Evolutionary conservation across 2,329 filamentous ascomycete genomes (phyloP).

Genomic region (Aspergillus neotritici): DNA sequence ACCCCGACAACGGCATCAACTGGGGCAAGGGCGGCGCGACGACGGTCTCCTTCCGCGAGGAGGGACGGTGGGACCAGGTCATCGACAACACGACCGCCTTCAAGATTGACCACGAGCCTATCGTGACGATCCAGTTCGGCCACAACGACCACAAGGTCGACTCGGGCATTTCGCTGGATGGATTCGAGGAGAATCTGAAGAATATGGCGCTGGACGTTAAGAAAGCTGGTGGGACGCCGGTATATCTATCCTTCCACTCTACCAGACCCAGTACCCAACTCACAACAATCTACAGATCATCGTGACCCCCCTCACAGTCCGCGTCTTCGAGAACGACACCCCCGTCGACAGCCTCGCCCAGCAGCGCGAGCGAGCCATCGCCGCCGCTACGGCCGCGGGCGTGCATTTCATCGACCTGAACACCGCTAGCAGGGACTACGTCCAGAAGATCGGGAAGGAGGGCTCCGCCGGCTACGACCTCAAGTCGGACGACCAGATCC

Average conservation of each 20-base stretch:
- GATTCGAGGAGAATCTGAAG: constrained; percentile 6
- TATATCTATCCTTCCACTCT: neutral
- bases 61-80: constrained; percentile 9
- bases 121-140: constrained; percentile 12
- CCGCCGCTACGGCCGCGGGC: constrained; percentile 6
- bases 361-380: constrained; percentile 3
- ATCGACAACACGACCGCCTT: neutral
- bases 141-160: constrained; percentile 12
- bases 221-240: constrained; percentile 7
- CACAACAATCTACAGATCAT: constrained; percentile 2
- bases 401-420: constrained; percentile 9
- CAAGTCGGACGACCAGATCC: constrained; percentile 4
- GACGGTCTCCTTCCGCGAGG: constrained; percentile 5
- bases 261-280: neutral
- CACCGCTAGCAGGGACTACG: constrained; percentile 6
- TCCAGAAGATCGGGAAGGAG: constrained; percentile 9
- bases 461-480: constrained; percentile 8
- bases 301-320: constrained; percentile 7
- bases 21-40: constrained; percentile 8
- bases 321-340: neutral
- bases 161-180: neutral
- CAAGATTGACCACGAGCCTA: constrained; percentile 3
- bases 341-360: constrained; percentile 6
- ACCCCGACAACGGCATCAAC: constrained; percentile 7
- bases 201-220: constrained; percentile 5